Evolutionary conservation across 805 yeast genomes (phyloP), one percentile per base, ranked within the genome.

Genomic region (Saccharomycopsis fermentans): DNA sequence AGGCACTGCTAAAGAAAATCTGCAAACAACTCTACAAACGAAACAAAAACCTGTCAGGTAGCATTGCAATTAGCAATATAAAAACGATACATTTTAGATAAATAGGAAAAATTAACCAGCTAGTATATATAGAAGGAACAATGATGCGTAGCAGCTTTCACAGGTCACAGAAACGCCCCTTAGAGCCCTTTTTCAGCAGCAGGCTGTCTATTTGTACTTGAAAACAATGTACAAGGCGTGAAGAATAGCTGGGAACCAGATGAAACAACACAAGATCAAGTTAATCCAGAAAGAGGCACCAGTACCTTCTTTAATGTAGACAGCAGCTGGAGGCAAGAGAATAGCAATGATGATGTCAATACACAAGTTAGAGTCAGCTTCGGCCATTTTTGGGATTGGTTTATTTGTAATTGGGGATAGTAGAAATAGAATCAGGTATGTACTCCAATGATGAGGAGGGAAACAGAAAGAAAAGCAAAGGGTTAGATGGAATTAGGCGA

Each of bases 211-310:
- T 32, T 32, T 50, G 55, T 60, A 27, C 54, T 47, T 58, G 54
- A 61, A 52, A 12, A 60, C 62, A 37, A 62, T 36, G 36, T 59
- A 62, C 27, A 62, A 56, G 29, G 64, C 64, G 39, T 62, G 61
- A 36, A 62, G 54, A 47, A 62, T 59, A 47, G 63, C 64, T 59
- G 64, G 64, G 61, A 62, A 62, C 64, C 64, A 62, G 32, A 59
- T 57, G 43, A 62, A 62, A 21, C 52, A 19, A 57, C 64, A 62
- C 55, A 62, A 59, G n/a, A 62, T 6, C 37, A 57, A 21, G 57
- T 62, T 58, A 40, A 62, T 52, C 60, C 60, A 59, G 17, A 62
- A 59, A 5, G 56, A 37, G 19, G 51, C 26, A 27, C 55, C 40
- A 26, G 59, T 39, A 53, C 62, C 64, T 17, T 34, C 59, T 34